A percentile compares a stretch with the other conserved stretches of the same genome.
phyloP scores from a whole-genome alignment of 371 early-diverging fungal species.

The Cokeromyces recurvatus region DNA sequence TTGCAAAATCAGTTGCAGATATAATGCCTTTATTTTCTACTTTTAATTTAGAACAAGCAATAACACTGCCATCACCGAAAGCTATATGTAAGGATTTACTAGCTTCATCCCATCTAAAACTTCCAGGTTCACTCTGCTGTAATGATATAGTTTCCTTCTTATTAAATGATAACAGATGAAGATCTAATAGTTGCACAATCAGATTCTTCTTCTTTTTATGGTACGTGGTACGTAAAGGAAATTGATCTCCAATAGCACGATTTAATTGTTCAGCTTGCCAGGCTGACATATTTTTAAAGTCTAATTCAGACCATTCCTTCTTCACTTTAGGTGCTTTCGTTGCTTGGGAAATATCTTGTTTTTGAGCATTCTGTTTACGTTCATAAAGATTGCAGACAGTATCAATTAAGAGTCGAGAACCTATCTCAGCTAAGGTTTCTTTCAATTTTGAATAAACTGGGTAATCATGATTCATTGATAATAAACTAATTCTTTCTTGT shows the following conservation, averaged over 20 bases:
- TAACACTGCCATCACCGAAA: conserved; percentile 40
- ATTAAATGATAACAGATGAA: too few species aligned
- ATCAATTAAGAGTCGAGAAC: conserved; percentile 60
- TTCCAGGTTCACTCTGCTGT: conserved; percentile 34
- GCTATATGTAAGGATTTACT: conserved; percentile 34
- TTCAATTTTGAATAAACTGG: conserved; percentile 21
- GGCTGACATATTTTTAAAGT: conserved; percentile 61
- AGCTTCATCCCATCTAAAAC: conserved; percentile 35
- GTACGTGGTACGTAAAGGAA: conserved; percentile 8
- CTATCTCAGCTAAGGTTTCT: conserved; percentile 53
- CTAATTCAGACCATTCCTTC: conserved; percentile 52
- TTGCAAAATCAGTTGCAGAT: conserved; percentile 65
- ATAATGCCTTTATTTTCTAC: conserved; percentile 60
- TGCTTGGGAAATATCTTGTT: conserved; percentile 62
- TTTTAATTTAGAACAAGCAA: conserved; percentile 40
- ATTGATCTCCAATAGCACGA: conserved; percentile 73
- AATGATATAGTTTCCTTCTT: too few species aligned
- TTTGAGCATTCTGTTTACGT: conserved; percentile 44
- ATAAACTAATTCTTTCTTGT: conserved; percentile 43
- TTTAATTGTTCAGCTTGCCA: conserved; percentile 59
- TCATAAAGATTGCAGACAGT: conserved; percentile 58
- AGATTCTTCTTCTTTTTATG: conserved; percentile 16
- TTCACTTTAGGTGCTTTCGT: conserved; percentile 75
- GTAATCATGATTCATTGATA: too few species aligned
- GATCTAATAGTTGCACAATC: conserved; percentile 22